phyloP scores from a whole-genome alignment of 2,329 filamentous ascomycete species.

The Verticillium albo-atrum region DNA sequence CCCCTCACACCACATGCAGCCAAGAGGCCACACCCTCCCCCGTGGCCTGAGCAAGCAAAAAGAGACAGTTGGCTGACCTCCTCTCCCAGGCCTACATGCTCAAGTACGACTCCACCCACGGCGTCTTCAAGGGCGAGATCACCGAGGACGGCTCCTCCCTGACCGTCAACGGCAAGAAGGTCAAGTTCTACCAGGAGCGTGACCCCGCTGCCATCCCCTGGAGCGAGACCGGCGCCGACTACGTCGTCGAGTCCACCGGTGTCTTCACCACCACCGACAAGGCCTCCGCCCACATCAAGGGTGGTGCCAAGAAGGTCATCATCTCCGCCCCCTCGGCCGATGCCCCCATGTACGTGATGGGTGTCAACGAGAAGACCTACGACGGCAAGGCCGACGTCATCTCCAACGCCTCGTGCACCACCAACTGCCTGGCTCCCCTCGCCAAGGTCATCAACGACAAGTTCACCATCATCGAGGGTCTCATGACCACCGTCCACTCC shows the following conservation, averaged over 20 bases:
- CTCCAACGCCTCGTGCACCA: slow-evolving; percentile 99
- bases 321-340: slow-evolving; percentile 90
- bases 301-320: slow-evolving; percentile 97
- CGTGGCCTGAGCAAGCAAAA: slow-evolving; percentile 2
- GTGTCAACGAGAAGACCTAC: slow-evolving; percentile 95
- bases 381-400: slow-evolving; percentile 86
- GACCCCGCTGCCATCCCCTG: slow-evolving; percentile 90
- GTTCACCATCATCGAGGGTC: slow-evolving; percentile 94
- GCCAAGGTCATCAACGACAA: slow-evolving; percentile 99
- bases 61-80: slow-evolving; percentile 4
- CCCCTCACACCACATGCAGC: slow-evolving; percentile 1
- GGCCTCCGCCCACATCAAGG: slow-evolving; percentile 89
- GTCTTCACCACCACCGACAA: slow-evolving; percentile 99
- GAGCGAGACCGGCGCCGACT: slow-evolving; percentile 80
- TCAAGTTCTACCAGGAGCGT: slow-evolving; percentile 92
- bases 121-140: slow-evolving; percentile 90
- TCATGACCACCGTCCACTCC: slow-evolving; percentile 99
- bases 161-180: slow-evolving; percentile 86
- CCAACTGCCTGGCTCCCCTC: slow-evolving; percentile 98
- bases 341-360: slow-evolving; percentile 99
- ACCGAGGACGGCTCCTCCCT: slow-evolving; percentile 67
- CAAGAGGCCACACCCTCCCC: neutral
- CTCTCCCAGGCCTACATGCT: slow-evolving; percentile 87
- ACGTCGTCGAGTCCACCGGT: slow-evolving; percentile 97
- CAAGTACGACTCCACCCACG: slow-evolving; percentile 98